phyloP scores from a whole-genome alignment of 306 rosid species.

The Fragaria nilgerrensis region DNA sequence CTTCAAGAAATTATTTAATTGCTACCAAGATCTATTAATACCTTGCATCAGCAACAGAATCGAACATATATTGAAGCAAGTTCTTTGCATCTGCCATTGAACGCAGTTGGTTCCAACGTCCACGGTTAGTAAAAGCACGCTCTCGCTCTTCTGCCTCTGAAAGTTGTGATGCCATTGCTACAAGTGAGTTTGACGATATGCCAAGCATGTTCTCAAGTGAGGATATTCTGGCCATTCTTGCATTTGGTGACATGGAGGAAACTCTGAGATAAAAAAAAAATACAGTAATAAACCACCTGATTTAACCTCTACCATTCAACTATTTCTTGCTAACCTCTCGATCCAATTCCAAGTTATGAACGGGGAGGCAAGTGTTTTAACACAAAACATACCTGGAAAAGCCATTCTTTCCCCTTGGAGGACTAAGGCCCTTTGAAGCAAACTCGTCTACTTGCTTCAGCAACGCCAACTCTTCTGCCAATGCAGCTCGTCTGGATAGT shows the following conservation, averaged over 20 bases:
- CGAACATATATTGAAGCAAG: slow-evolving; percentile 92
- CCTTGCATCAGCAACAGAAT: slow-evolving; percentile 93
- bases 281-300: slow-evolving; percentile 26
- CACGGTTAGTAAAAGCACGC: slow-evolving; percentile 89
- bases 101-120: slow-evolving; percentile 98
- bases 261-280: slow-evolving; percentile 51
- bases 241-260: slow-evolving; percentile 93
- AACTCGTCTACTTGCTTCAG: slow-evolving; percentile 91
- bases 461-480: slow-evolving; percentile 93
- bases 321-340: slow-evolving; percentile 20
- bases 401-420: slow-evolving; percentile 95
- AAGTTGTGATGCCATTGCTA: slow-evolving; percentile 99
- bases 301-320: neutral
- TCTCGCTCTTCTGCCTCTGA: slow-evolving; percentile 99
- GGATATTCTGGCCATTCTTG: slow-evolving; percentile 90
- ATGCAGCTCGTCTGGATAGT: slow-evolving; percentile 87
- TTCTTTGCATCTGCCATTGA: slow-evolving; percentile 98
- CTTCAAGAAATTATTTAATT: neutral
- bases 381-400: slow-evolving; percentile 56
- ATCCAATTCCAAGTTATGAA: slow-evolving; percentile 10
- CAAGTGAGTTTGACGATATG: slow-evolving; percentile 94
- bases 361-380: slow-evolving; percentile 16
- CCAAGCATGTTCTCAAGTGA: slow-evolving; percentile 95
- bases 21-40: slow-evolving; percentile 11
- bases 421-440: slow-evolving; percentile 88